Percentiles rank a stretch among this genome's conserved stretches.
phyloP scores from a whole-genome alignment of 2,329 filamentous ascomycete species.

The Cercospora sojina region DNA sequence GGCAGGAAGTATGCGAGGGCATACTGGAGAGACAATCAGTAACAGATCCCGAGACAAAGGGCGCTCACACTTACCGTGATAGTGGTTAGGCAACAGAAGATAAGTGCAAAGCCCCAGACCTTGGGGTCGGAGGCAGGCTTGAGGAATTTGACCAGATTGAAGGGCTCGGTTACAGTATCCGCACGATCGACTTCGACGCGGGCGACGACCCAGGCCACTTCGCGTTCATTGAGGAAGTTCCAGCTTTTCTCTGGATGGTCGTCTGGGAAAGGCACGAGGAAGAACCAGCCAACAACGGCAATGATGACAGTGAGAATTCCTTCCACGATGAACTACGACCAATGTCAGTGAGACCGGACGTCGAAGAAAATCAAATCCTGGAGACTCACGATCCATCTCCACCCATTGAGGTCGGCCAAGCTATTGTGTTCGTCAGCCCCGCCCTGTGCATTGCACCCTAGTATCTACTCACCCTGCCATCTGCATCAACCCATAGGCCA shows the following conservation, averaged over 20 bases:
- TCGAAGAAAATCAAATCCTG: neutral
- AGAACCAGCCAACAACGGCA: constrained; percentile 43
- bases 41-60: neutral
- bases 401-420: constrained; percentile 44
- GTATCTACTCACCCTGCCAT: constrained; percentile 32
- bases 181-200: constrained; percentile 53
- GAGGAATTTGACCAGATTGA: constrained; percentile 50
- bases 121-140: constrained; percentile 50
- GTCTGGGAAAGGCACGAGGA: constrained; percentile 50
- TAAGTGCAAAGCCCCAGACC: constrained; percentile 55
- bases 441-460: neutral
- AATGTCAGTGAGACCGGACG: constrained; percentile 5
- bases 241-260: constrained; percentile 41
- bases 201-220: constrained; percentile 49
- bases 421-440: constrained; percentile 39
- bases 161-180: constrained; percentile 50
- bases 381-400: constrained; percentile 42
- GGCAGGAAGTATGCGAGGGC: constrained; percentile 63
- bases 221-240: constrained; percentile 46
- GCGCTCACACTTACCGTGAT: constrained; percentile 44
- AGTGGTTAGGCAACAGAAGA: constrained; percentile 65
- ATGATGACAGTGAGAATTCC: constrained; percentile 42
- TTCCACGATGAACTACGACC: constrained; percentile 42
- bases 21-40: constrained; percentile 47
- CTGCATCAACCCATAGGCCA: constrained; percentile 32